These are phyloP conservation scores for Claviceps spartinae DNA, from an alignment of 2,329 filamentous ascomycete genomes.

Conservation along the genomic window DNA sequence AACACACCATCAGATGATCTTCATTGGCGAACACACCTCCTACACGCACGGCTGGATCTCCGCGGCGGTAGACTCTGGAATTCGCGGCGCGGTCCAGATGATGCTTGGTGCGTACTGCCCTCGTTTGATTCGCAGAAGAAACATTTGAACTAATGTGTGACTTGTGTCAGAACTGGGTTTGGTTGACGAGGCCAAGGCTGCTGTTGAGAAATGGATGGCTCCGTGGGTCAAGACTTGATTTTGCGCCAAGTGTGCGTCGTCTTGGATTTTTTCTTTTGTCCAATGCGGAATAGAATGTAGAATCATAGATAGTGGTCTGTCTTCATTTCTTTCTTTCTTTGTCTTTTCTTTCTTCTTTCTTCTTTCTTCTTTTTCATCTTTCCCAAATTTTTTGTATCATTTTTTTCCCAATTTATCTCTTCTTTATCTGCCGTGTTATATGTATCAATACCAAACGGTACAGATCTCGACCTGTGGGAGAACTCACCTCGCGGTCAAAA, in stretches of 20 bases:
- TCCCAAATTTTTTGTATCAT: neutral
- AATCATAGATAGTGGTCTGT: too few species aligned
- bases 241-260: too few species aligned
- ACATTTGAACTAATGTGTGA: neutral
- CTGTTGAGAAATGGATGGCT: slow-evolving; percentile 54
- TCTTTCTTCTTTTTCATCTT: neutral
- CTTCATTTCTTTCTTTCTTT: neutral
- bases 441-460: too few species aligned
- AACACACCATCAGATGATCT: slow-evolving; percentile 37
- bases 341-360: neutral
- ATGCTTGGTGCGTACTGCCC: slow-evolving; percentile 28
- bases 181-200: slow-evolving; percentile 54
- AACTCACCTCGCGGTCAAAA: too few species aligned
- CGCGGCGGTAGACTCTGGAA: slow-evolving; percentile 52
- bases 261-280: too few species aligned
- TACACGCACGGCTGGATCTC: slow-evolving; percentile 62
- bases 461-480: too few species aligned
- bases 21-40: slow-evolving; percentile 54
- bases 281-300: too few species aligned
- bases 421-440: too few species aligned
- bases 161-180: slow-evolving; percentile 38
- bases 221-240: slow-evolving; percentile 37
- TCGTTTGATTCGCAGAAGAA: neutral
- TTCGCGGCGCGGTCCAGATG: slow-evolving; percentile 50
- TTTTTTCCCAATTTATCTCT: neutral